These are phyloP conservation scores for Annona squamosa DNA, from an alignment of 164 flowering plant genomes.

Conservation along the genomic window DNA sequence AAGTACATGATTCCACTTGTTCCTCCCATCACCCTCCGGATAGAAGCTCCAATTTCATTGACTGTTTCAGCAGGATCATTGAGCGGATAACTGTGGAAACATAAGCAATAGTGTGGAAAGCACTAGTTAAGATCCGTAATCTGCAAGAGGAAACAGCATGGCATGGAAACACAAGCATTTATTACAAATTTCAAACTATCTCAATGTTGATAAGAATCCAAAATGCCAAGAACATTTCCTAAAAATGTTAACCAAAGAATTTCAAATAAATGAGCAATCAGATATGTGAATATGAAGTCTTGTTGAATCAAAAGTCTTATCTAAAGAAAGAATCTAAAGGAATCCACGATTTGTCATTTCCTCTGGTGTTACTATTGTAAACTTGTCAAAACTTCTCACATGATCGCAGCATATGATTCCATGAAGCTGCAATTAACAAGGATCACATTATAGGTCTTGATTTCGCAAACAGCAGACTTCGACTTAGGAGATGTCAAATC, in stretches of 20 bases:
- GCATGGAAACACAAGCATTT: neutral
- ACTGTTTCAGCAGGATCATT: constrained; percentile 92
- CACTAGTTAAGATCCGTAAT: neutral
- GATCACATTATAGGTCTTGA: too few relatives aligned
- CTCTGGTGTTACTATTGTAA: neutral
- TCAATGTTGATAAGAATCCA: neutral
- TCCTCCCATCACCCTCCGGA: constrained; percentile 92
- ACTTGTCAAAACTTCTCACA: neutral
- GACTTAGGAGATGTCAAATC: too few relatives aligned
- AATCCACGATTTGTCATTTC: neutral
- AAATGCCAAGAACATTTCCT: neutral
- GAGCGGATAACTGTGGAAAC: constrained; percentile 67
- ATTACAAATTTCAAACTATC: too few relatives aligned
- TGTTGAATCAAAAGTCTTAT: neutral
- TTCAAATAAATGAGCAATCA: neutral
- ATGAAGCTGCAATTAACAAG: neutral
- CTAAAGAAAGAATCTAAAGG: neutral
- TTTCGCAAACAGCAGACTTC: too few relatives aligned
- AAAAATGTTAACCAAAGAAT: neutral
- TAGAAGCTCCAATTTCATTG: constrained; percentile 72
- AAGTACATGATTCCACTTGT: constrained; percentile 89
- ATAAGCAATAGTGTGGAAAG: constrained; percentile 6
- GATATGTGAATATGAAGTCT: neutral
- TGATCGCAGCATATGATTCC: neutral
- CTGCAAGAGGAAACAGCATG: neutral